Evolutionary conservation across 768 basidiomycete genomes (phyloP), one percentile per base, ranked within the genome.

Genomic region (Agrocybe pediades): DNA sequence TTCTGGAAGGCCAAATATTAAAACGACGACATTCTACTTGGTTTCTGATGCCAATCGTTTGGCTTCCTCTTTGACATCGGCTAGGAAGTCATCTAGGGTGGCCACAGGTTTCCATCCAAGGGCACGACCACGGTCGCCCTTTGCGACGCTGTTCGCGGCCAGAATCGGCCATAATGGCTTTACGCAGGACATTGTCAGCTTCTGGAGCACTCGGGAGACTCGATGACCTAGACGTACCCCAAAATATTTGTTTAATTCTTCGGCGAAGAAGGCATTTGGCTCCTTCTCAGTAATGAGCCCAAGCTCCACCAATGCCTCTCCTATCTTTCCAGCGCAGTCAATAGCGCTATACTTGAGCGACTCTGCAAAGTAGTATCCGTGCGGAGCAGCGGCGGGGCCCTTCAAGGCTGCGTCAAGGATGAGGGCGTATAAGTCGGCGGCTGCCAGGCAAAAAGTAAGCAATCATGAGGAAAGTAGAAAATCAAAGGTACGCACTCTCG

Each of bases 361-460:
- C 42, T 66, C 65, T 2, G 46, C 63, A 41, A 67, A 63, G 54
- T 65, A 65, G 19, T 57, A 63, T n/a, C 65, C 65, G 6, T 65
- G 52, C 9, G 51, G 45, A 19, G 47, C 44, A 7, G 46, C 39
- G n/a, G 52, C 43, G 20, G 61, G 53, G 6, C 57, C 45, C 21
- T 50, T 40, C 4, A 49, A 56, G 17, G 53, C 40, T 9, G 57
- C 51, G 39, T 66, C 46, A 30, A 66, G 58, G 6, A 65, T 43
- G 8, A 61, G 13, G n/a, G 63, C 23, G 29, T 43, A 64, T 1
- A 66, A 46, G 27, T 62, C 60, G 5, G 62, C 56, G 30, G 56
- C 63, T 66, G 33, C n/a, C n/a, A n/a, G n/a, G n/a, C n/a, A n/a
- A n/a, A n/a, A 26, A 11, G 36, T n/a, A 48, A 36, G 11, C 2